Base-by-base conservation (phyloP, 306 rosid genomes). In the Rubus idaeus region DNA sequence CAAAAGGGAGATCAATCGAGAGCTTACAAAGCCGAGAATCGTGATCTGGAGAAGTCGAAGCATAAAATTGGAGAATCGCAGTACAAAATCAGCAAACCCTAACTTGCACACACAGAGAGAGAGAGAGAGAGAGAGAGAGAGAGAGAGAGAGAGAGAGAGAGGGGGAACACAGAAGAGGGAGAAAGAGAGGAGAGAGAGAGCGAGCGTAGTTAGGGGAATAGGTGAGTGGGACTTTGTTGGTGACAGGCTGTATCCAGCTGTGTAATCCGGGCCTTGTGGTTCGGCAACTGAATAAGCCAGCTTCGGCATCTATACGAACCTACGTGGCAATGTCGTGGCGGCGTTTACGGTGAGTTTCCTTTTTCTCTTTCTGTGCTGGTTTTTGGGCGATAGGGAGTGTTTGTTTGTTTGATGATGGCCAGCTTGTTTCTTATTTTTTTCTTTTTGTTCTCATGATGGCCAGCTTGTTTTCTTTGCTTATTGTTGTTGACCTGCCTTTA, bases 191-290 rank as follows among this genome's bases (percentile, higher is more conserved):
- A n/a, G 80, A 40, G 75, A 58, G 82, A 23, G 78, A 74, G 77
- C 6, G 86, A 84, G 71, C 78, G 90, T 64, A 82, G 87, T 78
- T 85, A 63, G 86, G 87, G 91, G 86, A 85, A 85, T 82, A 76
- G 89, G 91, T 90, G 96, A 95, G 98, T 95, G 98, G 97, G 91
- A 95, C 97, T 92, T 94, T 87, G 97, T 94, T 94, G 98, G 87
- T 86, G 88, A 94, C 98, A 94, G 96, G 71, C 97, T 94, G 97
- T 94, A 91, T 88, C 97, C 98, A 94, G 98, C 95, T 92, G 97
- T 88, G 83, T 80, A 80, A 6, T 72, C 93, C 88, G 84, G 89
- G 80, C 88, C 96, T 83, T 18, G 18, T 46, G 96, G 40, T 86
- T 86, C 87, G 96, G 81, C 20, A 55, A 40, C 74, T 78, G 72